These are phyloP conservation scores for Daedaleopsis sinensis DNA, from an alignment of 768 basidiomycete genomes.

Conservation along the genomic window DNA sequence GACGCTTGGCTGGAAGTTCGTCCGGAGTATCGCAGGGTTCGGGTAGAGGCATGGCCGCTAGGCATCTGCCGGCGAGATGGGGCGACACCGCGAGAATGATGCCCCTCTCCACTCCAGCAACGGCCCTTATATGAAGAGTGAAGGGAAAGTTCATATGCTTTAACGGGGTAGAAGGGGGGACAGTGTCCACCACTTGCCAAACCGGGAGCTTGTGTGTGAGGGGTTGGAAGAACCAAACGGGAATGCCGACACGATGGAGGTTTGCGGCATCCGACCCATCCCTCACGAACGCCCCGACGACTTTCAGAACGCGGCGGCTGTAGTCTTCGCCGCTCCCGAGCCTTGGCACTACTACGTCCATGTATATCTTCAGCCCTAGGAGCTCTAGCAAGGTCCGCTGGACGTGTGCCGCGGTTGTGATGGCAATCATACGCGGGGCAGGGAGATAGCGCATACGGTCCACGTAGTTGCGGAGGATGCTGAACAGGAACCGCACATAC, in stretches of 20 bases:
- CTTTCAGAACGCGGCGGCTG: neutral
- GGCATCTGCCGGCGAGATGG: neutral
- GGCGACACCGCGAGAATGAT: neutral
- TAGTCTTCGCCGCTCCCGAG: neutral
- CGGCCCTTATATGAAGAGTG: neutral
- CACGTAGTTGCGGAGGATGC: neutral
- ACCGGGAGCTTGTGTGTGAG: neutral
- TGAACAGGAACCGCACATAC: neutral
- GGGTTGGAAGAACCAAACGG: slow-evolving; percentile 6
- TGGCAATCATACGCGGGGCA: neutral
- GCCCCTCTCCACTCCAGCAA: neutral
- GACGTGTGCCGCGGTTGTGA: slow-evolving; percentile 6
- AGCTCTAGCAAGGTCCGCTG: slow-evolving; percentile 7
- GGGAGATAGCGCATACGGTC: slow-evolving; percentile 6
- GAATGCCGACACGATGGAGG: neutral
- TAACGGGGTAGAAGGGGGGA: neutral
- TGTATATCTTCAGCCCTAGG: neutral
- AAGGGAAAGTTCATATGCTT: neutral
- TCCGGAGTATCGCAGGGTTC: neutral
- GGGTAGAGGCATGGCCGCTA: neutral
- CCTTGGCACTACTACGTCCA: neutral
- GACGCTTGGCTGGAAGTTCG: neutral
- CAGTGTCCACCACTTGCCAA: slow-evolving; percentile 1
- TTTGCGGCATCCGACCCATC: neutral
- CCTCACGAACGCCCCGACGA: neutral